Evolutionary conservation across 1,284 basidiomycete species (phyloP).

Genomic region (Cryptococcus floricola): DNA sequence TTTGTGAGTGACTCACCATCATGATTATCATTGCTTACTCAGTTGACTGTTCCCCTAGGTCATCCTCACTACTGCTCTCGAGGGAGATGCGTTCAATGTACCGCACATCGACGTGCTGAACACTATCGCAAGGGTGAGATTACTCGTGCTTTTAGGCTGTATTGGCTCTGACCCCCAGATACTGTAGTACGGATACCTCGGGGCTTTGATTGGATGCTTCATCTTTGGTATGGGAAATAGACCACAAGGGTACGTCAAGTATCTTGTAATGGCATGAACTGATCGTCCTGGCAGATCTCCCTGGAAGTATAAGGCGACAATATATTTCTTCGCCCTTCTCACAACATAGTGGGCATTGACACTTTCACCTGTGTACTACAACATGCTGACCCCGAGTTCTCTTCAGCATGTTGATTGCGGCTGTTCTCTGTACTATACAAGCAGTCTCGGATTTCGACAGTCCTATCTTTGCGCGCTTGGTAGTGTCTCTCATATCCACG

Average conservation of each 20-base stretch:
- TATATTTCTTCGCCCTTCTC: slow-evolving; percentile 69
- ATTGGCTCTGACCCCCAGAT: slow-evolving; percentile 11
- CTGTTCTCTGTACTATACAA: slow-evolving; percentile 68
- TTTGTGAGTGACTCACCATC: slow-evolving; percentile 61
- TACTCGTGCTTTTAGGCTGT: not conserved
- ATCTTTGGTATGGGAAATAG: slow-evolving; percentile 96
- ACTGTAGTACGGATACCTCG: slow-evolving; percentile 73
- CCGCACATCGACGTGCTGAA: slow-evolving; percentile 73
- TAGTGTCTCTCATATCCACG: slow-evolving; percentile 79
- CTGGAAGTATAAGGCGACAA: slow-evolving; percentile 79
- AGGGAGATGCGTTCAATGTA: slow-evolving; percentile 68
- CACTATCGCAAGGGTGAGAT: slow-evolving; percentile 64
- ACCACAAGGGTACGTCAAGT: slow-evolving; percentile 66
- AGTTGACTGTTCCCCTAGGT: slow-evolving; percentile 52
- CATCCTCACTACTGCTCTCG: slow-evolving; percentile 81
- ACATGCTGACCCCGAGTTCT: not conserved
- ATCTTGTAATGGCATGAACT: not conserved
- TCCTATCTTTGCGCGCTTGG: slow-evolving; percentile 65
- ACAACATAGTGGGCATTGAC: slow-evolving; percentile 61
- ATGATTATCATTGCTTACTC: not conserved
- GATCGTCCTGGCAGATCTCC: slow-evolving; percentile 56
- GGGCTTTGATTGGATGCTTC: slow-evolving; percentile 81
- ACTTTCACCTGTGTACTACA: not conserved
- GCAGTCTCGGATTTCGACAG: slow-evolving; percentile 60
- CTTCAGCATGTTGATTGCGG: slow-evolving; percentile 55